These are phyloP conservation scores for Diplodia intermedia DNA, from an alignment of 2,329 filamentous ascomycete species.

Conservation along the genomic window DNA sequence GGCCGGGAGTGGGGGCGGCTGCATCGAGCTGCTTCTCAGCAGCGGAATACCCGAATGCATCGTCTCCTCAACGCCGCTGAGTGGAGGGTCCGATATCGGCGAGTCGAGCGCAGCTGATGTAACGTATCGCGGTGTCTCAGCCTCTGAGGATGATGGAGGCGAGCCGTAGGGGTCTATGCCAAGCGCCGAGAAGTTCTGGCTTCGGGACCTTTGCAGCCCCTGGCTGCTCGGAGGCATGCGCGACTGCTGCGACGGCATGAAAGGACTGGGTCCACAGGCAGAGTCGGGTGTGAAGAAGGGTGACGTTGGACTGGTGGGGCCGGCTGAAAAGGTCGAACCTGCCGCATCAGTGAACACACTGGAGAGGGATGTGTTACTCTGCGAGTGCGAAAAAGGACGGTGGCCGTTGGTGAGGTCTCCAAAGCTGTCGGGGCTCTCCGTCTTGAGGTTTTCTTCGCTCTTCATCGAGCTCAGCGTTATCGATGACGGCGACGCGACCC, in stretches of 20 bases:
- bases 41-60: conserved; percentile 45
- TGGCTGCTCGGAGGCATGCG: conserved; percentile 56
- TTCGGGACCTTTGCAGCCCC: conserved; percentile 77
- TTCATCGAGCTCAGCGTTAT: conserved; percentile 67
- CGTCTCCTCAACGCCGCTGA: conserved; percentile 51
- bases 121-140: conserved; percentile 61
- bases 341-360: conserved; percentile 71
- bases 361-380: conserved; percentile 69
- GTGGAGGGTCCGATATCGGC: conserved; percentile 44
- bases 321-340: conserved; percentile 72
- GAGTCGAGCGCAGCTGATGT: conserved; percentile 58
- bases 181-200: conserved; percentile 79
- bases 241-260: conserved; percentile 62
- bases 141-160: conserved; percentile 59
- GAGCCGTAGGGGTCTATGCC: conserved; percentile 67
- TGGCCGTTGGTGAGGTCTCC: conserved; percentile 67
- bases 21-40: conserved; percentile 50
- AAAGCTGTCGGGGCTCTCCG: conserved; percentile 63
- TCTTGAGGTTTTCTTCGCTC: conserved; percentile 71
- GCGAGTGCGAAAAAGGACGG: conserved; percentile 67
- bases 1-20: conserved; percentile 55
- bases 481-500: conserved; percentile 71
- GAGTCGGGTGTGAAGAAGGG: conserved; percentile 81
- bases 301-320: conserved; percentile 74
- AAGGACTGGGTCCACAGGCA: conserved; percentile 67